Conservation (phyloP, 495 filamentous ascomycete species). For the Trichoderma gamsii region DNA sequence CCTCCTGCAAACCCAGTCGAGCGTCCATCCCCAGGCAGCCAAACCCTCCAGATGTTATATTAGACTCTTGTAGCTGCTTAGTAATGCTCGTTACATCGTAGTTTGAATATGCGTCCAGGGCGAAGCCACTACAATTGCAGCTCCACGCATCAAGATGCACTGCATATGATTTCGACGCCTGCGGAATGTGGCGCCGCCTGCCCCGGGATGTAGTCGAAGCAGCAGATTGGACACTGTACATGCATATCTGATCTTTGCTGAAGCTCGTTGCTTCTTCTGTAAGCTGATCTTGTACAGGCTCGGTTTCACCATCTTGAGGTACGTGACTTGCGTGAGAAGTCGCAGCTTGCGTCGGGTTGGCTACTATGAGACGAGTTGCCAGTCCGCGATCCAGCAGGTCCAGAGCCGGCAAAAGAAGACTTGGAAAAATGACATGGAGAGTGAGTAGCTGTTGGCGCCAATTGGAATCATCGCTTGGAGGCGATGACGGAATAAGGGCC, state of each 20-base stretch:
- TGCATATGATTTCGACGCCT: constrained; percentile 47
- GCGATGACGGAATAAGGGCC: constrained; percentile 12
- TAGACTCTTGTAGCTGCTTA: not conserved
- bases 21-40: constrained; percentile 34
- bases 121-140: constrained; percentile 80
- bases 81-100: constrained; percentile 20
- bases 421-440: constrained; percentile 59
- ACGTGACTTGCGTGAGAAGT: too few species aligned
- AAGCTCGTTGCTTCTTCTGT: not conserved
- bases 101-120: constrained; percentile 58
- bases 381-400: constrained; percentile 73
- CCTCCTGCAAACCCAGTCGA: constrained; percentile 23
- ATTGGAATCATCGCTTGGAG: constrained; percentile 20
- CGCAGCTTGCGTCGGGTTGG: not conserved
- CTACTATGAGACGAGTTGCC: constrained; percentile 37
- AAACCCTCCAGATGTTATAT: constrained; percentile 24
- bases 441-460: constrained; percentile 46
- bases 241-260: constrained; percentile 13
- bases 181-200: constrained; percentile 17
- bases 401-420: constrained; percentile 62
- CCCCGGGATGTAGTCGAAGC: constrained; percentile 9
- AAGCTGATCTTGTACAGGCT: not conserved
- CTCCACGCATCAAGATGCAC: constrained; percentile 76
- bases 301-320: not conserved
- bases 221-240: constrained; percentile 38